Evolutionary conservation across 192 early-diverging fungal species (phyloP).

Genomic region (Thamnidium elegans): DNA sequence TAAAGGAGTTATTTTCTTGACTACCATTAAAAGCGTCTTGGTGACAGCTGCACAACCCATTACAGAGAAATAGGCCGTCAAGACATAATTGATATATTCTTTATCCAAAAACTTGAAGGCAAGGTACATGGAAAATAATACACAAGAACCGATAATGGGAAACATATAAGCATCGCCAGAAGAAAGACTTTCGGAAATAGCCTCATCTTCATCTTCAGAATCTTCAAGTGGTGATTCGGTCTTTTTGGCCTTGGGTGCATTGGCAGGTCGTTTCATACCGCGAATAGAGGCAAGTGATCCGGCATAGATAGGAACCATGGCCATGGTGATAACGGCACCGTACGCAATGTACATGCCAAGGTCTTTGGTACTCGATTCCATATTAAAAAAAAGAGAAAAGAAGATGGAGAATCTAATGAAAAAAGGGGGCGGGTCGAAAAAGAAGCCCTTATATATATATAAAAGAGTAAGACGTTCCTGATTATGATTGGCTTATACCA

Average conservation of each 20-base stretch:
- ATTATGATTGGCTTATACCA: too few relatives aligned
- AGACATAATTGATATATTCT: conserved; percentile 9
- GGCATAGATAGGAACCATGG: conserved; percentile 81
- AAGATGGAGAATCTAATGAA: background rate
- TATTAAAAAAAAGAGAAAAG: background rate
- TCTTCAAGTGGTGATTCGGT: conserved; percentile 43
- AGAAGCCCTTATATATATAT: background rate
- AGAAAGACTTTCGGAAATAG: conserved; percentile 70
- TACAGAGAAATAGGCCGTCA: conserved; percentile 71
- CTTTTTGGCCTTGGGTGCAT: conserved; percentile 39
- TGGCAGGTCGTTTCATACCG: conserved; percentile 29
- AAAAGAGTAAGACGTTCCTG: too few relatives aligned
- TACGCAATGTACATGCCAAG: conserved; percentile 75
- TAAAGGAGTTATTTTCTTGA: conserved; percentile 43
- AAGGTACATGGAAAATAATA: conserved; percentile 80
- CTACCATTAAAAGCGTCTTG: conserved; percentile 54
- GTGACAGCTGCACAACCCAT: conserved; percentile 78
- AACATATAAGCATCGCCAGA: conserved; percentile 91
- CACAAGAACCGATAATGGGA: conserved; percentile 84
- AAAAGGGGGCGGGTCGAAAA: background rate
- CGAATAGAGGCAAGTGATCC: conserved; percentile 72
- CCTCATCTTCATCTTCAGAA: conserved; percentile 66
- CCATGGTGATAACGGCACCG: conserved; percentile 80
- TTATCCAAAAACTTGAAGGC: conserved; percentile 63
- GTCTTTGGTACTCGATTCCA: conserved; percentile 7